Evolutionary conservation across 495 filamentous ascomycete species (phyloP), one percentile per base, ranked within the genome.

Genomic region (Tuber umbilicatum): DNA sequence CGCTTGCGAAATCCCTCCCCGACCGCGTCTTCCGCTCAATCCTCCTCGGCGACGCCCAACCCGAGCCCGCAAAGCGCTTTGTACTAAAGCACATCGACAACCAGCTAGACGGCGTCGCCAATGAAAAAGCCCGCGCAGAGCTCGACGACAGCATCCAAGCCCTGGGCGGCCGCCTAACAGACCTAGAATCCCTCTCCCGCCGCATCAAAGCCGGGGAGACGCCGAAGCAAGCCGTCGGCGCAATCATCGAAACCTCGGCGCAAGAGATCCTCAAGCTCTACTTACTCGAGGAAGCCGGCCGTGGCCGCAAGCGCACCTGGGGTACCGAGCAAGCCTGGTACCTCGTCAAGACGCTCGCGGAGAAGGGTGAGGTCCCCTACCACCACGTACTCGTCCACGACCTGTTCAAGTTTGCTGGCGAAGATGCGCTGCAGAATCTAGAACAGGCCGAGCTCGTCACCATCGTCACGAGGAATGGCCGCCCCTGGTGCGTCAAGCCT

Each of bases 221-320:
- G 0, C 95, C 95, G 1, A 87, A 86, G 80, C 88, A 90, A 77
- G 95, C 95, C n/a, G 91, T 97, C 21, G 85, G 88, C 43, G 93
- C 97, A 77, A 98, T 99, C 72, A 92, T 95, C 64, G 90, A 93
- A 45, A 93, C 97, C 77, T 90, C 90, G 14, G 90, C 93, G 16
- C 91, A 91, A 4, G 96, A 98, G 82, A 94, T 99, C 68, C 82
- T 97, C 72, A 97, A 97, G 81, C 93, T 97, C 86, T 98, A 94
- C 85, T 87, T 98, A 40, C 86, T 97, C 0, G 87, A 86, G 67
- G 85, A 87, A 68, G 83, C 84, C 2, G 68, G 76, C 45, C 40
- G 60, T 17, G 27, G 55, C 27, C 83, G 85, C 27, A 81, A 81
- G 1, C 85, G 86, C 72, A 84, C 88, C 71, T 99, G 93, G 93